Evolutionary conservation across 805 yeast species (phyloP), one percentile per base, ranked within the genome.

Genomic region (Kodamaea restingae): DNA sequence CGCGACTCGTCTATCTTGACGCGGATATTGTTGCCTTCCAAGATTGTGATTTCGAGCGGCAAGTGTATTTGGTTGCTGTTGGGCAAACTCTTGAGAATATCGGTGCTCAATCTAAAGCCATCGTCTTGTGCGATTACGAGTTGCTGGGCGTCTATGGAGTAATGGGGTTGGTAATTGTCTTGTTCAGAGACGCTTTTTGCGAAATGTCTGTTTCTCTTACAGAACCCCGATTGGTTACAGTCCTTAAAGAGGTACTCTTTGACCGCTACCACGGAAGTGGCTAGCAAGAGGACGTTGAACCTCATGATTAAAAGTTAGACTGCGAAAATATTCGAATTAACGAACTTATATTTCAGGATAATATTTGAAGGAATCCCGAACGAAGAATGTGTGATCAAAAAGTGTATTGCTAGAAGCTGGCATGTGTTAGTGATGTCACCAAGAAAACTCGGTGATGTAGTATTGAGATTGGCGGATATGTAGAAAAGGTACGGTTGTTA

Each of bases 181-280:
- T 24, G 14, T 4, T 28, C 22, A 9, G 36, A 28, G 17, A 61
- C 44, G 7, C 46, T 55, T 2, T 54, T 44, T 1, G 87, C 85
- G 54, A 75, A 87, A 41, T 76, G 78, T 40, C 91, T 67, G 52
- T 90, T 86, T 58, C 98, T 73, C 36, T 71, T 61, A 55, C 98
- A 90, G 55, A 90, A 88, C 5, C 96, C 95, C 12, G 88, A 75
- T 51, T 84, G 81, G 4, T 70, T 77, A 59, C 98, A 90, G 10
- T 70, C 76, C 55, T 87, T 85, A 68, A 88, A 84, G 39, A 87
- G 60, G 46, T 80, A 78, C 2, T 75, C 78, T 49, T 82, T 81
- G 27, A 80, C 88, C 4, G 60, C 61, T 5, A 44, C 17, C 10
- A 32, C 21, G 10, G 14, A 18, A 4, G 21, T 32, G 15, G 28